Evolutionary conservation across 2,329 filamentous ascomycete species (phyloP).

Genomic region (Aspergillus clavatus): DNA sequence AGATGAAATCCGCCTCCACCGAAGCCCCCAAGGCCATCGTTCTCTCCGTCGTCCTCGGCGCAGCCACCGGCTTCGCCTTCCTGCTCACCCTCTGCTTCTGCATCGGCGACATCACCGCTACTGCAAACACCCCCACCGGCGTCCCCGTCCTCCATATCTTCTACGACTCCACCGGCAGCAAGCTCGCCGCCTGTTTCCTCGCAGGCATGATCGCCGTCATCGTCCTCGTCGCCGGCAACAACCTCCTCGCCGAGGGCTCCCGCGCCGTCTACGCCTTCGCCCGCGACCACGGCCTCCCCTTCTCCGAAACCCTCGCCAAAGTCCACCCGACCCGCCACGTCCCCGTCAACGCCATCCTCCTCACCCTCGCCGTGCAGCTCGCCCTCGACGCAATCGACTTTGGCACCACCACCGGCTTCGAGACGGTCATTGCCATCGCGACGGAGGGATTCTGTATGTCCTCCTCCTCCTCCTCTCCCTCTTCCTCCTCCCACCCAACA

Average conservation of each 20-base stretch:
- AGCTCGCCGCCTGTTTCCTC: constrained; percentile 43
- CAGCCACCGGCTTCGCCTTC: constrained; percentile 46
- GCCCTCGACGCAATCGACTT: constrained; percentile 54
- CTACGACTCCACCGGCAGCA: constrained; percentile 45
- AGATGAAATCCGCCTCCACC: constrained; percentile 37
- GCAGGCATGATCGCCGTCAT: constrained; percentile 48
- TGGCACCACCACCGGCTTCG: constrained; percentile 51
- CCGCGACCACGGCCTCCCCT: constrained; percentile 51
- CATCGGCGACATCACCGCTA: constrained; percentile 47
- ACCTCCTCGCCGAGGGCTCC: constrained; percentile 46
- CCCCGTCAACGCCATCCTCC: constrained; percentile 47
- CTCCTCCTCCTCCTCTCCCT: no score
- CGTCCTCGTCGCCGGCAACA: constrained; percentile 43
- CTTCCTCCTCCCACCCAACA: no score
- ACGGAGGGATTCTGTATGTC: constrained; percentile 53
- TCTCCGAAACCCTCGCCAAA: constrained; percentile 44
- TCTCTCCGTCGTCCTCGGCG: constrained; percentile 42
- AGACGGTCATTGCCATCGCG: constrained; percentile 54
- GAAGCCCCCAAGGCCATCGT: constrained; percentile 44
- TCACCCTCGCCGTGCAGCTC: constrained; percentile 47
- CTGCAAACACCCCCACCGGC: constrained; percentile 44
- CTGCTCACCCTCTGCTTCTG: constrained; percentile 49
- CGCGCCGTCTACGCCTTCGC: constrained; percentile 45
- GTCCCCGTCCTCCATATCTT: constrained; percentile 53
- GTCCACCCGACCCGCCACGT: constrained; percentile 45